Evolutionary conservation across 495 filamentous ascomycete genomes (phyloP), one percentile per base, ranked within the genome.

Genomic region (Hypoxylon lienhwacheense): DNA sequence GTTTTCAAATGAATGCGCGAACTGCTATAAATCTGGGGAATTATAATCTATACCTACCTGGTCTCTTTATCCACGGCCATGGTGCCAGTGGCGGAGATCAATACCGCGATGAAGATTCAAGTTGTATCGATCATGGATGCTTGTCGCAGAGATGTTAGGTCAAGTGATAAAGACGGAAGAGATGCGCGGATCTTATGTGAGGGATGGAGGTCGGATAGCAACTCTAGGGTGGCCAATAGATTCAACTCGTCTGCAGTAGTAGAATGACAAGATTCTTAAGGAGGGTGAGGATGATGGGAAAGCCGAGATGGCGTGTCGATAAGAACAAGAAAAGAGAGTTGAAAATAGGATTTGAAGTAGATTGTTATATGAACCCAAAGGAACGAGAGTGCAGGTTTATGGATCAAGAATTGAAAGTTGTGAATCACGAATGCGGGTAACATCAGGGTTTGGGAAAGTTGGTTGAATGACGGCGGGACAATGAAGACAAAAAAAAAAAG

Each of bases 21-120:
- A 37, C 10, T 24, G 8, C 11, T 21, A 41, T 21, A 21, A 19
- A 20, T 7, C 7, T 2, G 12, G 24, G 31, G 33, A 36, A 47
- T 43, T n/a, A n/a, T n/a, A n/a, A n/a, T n/a, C n/a, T n/a, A n/a
- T n/a, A n/a, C 75, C 64, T 72, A 82, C 79, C 72, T 63, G 52
- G 59, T 66, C 56, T 80, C 71, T 65, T 77, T 70, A 50, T 73
- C 73, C 58, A 76, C 67, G 67, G 76, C 75, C 78, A 82, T 81
- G 48, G 31, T 77, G 47, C 62, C 65, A 57, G 56, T 62, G 64
- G 62, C 54, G 46, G 55, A 53, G 31, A 45, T 58, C 49, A 60
- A 61, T 48, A 47, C 39, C 47, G 48, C 25, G 55, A 48, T 31
- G 31, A 49, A 55, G 37, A 33, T 41, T 63, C 57, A 67, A 67